Conservation (phyloP, 1,139 yeast genomes). For the Kurtzmaniella quercitrusa region DNA sequence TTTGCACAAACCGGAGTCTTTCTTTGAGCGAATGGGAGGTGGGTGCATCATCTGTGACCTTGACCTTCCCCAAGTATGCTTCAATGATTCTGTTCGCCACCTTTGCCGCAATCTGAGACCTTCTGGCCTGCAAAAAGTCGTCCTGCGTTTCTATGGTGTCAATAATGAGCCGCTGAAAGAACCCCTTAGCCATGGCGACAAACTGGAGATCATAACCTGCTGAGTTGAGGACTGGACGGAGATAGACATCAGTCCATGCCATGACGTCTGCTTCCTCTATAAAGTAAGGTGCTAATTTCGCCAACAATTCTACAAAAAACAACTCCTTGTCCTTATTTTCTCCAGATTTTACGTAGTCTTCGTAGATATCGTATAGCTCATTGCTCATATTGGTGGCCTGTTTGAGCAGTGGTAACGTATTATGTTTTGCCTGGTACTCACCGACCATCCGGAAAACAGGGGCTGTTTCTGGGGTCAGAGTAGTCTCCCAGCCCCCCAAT, state of each 20-base stretch:
- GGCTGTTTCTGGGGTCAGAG: constrained; percentile 8
- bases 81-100: constrained; percentile 28
- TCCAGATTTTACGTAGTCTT: constrained; percentile 29
- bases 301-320: constrained; percentile 44
- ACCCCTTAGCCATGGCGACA: constrained; percentile 39
- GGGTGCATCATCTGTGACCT: constrained; percentile 10
- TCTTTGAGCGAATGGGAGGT: constrained; percentile 39
- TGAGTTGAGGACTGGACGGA: constrained; percentile 55
- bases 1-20: constrained; percentile 43
- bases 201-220: constrained; percentile 46
- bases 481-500: constrained; percentile 25
- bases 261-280: constrained; percentile 32
- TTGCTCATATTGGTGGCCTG: constrained; percentile 43
- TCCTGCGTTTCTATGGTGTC: constrained; percentile 23
- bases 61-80: constrained; percentile 25
- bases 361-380: constrained; percentile 44
- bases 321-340: constrained; percentile 32
- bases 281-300: constrained; percentile 34
- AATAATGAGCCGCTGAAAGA: constrained; percentile 31
- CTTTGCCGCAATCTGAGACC: constrained; percentile 19
- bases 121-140: constrained; percentile 16
- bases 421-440: constrained; percentile 34
- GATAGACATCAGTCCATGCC: constrained; percentile 52
- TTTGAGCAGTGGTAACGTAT: constrained; percentile 29
- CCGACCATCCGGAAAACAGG: constrained; percentile 17